Evolutionary conservation across 225 moss, liverwort and hornwort genomes (phyloP).

Genomic region (Polytrichum formosum): DNA sequence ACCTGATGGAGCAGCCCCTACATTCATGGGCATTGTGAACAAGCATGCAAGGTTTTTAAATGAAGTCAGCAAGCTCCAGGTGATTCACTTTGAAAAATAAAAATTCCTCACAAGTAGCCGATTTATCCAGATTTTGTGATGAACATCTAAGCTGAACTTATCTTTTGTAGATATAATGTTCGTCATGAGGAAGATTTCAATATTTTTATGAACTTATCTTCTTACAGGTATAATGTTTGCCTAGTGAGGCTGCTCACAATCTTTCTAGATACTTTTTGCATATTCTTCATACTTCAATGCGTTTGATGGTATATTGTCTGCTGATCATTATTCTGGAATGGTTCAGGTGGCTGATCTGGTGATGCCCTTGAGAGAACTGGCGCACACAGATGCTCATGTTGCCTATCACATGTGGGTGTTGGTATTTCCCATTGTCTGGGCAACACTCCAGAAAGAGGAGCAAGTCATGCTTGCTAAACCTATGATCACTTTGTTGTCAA

Average conservation of each 20-base stretch:
- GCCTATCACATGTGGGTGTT: slow-evolving; percentile 99
- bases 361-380: slow-evolving; percentile 89
- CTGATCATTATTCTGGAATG: slow-evolving; percentile 14
- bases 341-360: slow-evolving; percentile 94
- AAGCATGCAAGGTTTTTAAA: slow-evolving; percentile 98
- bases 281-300: too few species aligned
- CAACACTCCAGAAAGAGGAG: slow-evolving; percentile 98
- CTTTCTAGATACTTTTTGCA: too few species aligned
- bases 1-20: slow-evolving; percentile 90
- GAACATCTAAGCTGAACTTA: too few species aligned
- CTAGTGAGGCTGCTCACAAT: too few species aligned
- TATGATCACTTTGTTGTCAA: slow-evolving; percentile 94
- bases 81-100: slow-evolving; percentile 1
- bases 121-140: too few species aligned
- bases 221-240: too few species aligned
- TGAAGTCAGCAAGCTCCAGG: slow-evolving; percentile 99
- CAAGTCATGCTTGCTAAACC: slow-evolving; percentile 99
- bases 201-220: too few species aligned
- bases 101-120: too few species aligned
- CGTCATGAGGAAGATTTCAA: too few species aligned
- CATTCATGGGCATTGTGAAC: slow-evolving; percentile 92
- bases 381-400: slow-evolving; percentile 98
- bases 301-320: too few species aligned
- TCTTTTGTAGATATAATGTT: too few species aligned
- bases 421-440: slow-evolving; percentile 99